These are phyloP conservation scores for Hyaloscypha variabilis DNA, from an alignment of 495 filamentous ascomycete species.

Conservation along the genomic window DNA sequence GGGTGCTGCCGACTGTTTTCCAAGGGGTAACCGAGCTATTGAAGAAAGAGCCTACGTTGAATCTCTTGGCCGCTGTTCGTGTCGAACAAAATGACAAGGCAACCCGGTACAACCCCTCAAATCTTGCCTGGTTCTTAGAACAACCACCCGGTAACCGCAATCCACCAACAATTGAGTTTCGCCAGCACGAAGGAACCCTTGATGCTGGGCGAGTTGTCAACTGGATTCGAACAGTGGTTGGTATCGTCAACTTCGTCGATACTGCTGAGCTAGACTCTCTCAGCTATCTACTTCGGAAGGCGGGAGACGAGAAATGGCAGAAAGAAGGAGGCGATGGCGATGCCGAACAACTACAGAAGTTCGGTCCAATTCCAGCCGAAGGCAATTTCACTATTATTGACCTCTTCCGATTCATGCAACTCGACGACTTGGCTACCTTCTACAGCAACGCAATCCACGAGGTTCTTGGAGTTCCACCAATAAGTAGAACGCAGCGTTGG, in stretches of 20 bases:
- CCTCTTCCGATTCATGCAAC: conserved; percentile 11
- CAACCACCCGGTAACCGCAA: background rate
- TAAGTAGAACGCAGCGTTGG: background rate
- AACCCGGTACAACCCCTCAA: background rate
- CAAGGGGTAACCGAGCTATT: background rate
- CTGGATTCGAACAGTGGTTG: conserved; percentile 38
- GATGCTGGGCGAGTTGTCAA: conserved; percentile 31
- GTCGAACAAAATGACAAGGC: background rate
- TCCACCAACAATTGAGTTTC: conserved; percentile 43
- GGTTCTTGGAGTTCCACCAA: background rate
- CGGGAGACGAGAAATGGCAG: conserved; percentile 5
- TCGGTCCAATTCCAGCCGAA: conserved; percentile 13
- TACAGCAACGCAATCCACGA: background rate
- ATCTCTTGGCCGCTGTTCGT: background rate
- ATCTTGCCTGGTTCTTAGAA: background rate
- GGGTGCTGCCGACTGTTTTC: background rate
- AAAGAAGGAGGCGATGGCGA: background rate
- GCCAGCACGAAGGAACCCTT: conserved; percentile 41
- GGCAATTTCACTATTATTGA: conserved; percentile 13
- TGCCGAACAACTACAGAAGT: background rate
- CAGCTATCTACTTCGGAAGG: background rate
- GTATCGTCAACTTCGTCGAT: conserved; percentile 33
- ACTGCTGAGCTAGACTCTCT: conserved; percentile 12
- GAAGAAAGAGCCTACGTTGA: background rate
- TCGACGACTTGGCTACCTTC: background rate